Evolutionary conservation across 768 basidiomycete species (phyloP), one percentile per base, ranked within the genome.

Genomic region (Punctularia strigosozonata): DNA sequence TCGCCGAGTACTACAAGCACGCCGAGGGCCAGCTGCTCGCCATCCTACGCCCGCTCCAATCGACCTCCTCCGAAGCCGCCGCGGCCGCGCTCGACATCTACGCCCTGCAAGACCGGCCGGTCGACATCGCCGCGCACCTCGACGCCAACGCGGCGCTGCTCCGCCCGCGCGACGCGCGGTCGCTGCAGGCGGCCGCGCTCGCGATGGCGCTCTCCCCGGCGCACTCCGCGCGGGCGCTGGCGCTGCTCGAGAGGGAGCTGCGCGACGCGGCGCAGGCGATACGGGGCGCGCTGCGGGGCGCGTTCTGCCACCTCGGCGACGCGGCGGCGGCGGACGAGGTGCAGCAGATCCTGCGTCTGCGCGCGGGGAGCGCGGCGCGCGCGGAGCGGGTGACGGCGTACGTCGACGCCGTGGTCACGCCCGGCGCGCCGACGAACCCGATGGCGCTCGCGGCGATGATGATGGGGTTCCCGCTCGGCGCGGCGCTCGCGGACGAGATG

Each of bases 371-470:
- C 0, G 34, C 57, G 1, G 53, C 57, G n/a, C 64, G 80, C 5
- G 57, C 60, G 20, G 60, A 61, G 2, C 68, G 75, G 31, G 52
- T 77, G 4, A 61, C 69, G 39, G 52, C 55, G 6, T 80, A 75
- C 76, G 67, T 68, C 7, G 71, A 72, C 25, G 55, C 59, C 10
- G 53, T 74, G 6, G 43, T 58, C 10, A 69, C 75, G 0, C 64
- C 66, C 0, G 55, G 55, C 1, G 50, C 54, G 3, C 50, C 57
- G 2, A 37, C 69, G 23, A 61, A 71, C 42, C 74, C 75, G 2
- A 65, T 78, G 64, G 67, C 75, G 2, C 67, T 80, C 38, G 76
- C 79, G 0, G 76, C 77, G 13, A 69, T 79, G 66, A 69, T 81
- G 65, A 72, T 77, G 52, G 73, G 73, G 1, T 40, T 74, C 17